Base-by-base conservation (phyloP, 176 grass and related monocot genomes). In the Eleusine coracana region DNA sequence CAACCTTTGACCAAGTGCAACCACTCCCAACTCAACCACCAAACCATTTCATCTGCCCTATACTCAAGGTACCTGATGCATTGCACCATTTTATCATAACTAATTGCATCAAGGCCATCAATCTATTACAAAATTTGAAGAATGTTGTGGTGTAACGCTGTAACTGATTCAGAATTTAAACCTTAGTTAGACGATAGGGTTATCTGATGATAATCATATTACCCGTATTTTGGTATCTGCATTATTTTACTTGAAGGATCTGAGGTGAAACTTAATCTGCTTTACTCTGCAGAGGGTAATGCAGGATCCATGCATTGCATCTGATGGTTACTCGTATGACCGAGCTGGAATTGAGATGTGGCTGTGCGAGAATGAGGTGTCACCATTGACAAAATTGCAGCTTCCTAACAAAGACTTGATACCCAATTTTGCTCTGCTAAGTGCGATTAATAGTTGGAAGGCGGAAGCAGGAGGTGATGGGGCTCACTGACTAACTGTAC, bases 251-350 rank as follows among this genome's bases (percentile, higher is more conserved):
- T 70, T 60, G 40, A 61, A 85, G 51, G 40, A 15, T 76, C 6
- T 79, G 66, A 60, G 18, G 2, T 82, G 64, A 52, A 50, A 59
- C 17, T 70, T 70, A 0, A 2, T 25, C 20, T 65, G 21, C 40
- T 20, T 76, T 80, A 6, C 36, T n/a, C 58, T 70, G 78, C 42
- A 97, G 94, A 87, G 80, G 69, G 65, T 91, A 67, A 97, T 97
- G 94, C 40, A 87, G 72, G 79, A 97, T 59, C 94, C 94, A 3
- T 89, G 66, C 74, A 90, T 93, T 34, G 91, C 94, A 36, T 86
- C 91, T n/a, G 94, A 97, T 70, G 94, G 94, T 31, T 89, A 91
- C 76, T 91, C 89, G 2, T 97, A 93, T 38, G 94, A 97, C 25
- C 73, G 82, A 25, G 81, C 74, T 72, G 89, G 89, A 10, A 97